phyloP scores from a whole-genome alignment of 1,284 basidiomycete genomes.

The Bjerkandera adusta region DNA sequence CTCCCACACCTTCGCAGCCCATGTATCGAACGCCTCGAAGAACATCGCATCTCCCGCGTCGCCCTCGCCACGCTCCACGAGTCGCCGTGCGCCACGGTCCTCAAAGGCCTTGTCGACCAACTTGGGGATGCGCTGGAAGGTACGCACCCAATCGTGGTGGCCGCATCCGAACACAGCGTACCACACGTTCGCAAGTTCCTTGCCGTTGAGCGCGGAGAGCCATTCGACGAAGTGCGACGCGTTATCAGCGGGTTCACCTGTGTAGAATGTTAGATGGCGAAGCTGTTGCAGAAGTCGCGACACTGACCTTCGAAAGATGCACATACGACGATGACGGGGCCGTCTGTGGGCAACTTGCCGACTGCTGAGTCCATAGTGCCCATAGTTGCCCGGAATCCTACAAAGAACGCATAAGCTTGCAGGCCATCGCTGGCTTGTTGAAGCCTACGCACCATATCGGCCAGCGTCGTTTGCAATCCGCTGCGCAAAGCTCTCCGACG shows the following conservation, averaged over 20 bases:
- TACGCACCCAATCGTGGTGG: constrained; percentile 51
- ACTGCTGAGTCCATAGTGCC: constrained; percentile 43
- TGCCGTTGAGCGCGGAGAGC: constrained; percentile 32
- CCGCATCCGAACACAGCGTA: constrained; percentile 55
- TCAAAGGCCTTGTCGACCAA: constrained; percentile 40
- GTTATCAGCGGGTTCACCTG: constrained; percentile 48
- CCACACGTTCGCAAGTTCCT: constrained; percentile 35
- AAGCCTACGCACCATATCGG: constrained; percentile 31
- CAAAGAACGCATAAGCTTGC: background rate
- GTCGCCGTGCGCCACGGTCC: constrained; percentile 38
- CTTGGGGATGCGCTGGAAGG: constrained; percentile 50
- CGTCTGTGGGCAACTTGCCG: constrained; percentile 41
- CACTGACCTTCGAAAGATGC: constrained; percentile 49
- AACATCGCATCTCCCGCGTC: constrained; percentile 44
- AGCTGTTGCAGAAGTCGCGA: background rate
- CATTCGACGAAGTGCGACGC: constrained; percentile 46
- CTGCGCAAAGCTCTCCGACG: constrained; percentile 50
- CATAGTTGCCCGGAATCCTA: constrained; percentile 41
- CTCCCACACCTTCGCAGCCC: constrained; percentile 41
- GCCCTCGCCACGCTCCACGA: constrained; percentile 39
- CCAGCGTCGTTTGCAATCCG: constrained; percentile 41
- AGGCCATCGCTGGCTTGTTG: background rate
- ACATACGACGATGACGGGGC: constrained; percentile 48
- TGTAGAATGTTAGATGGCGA: background rate
- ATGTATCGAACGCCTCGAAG: constrained; percentile 46